phyloP scores from a whole-genome alignment of 768 basidiomycete genomes.

The Tulasnella sp. region DNA sequence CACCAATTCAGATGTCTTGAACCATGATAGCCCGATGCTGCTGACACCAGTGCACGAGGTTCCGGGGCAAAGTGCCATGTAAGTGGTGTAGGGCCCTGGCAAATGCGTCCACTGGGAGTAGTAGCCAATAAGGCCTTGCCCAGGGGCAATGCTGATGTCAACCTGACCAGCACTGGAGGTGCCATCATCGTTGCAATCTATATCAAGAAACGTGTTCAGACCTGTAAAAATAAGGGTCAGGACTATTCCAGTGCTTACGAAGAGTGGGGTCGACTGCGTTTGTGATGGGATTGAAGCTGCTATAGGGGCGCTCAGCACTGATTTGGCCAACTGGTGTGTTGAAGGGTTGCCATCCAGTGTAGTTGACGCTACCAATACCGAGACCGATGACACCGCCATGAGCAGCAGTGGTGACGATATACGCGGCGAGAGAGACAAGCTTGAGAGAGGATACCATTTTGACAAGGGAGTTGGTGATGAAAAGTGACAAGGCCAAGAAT shows the following conservation, averaged over 20 bases:
- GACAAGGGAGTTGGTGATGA: no score
- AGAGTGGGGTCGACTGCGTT: conserved; percentile 11
- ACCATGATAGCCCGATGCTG: conserved; percentile 8
- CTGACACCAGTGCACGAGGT: conserved; percentile 6
- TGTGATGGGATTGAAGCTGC: conserved; percentile 11
- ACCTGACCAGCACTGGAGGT: conserved; percentile 1
- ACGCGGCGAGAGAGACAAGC: conserved; percentile 7
- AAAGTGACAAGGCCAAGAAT: no score
- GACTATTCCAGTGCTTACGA: not conserved
- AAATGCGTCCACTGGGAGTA: conserved; percentile 18
- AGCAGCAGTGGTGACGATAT: conserved; percentile 1
- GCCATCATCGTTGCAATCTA: conserved; percentile 17
- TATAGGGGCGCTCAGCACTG: conserved; percentile 12
- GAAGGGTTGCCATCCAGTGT: conserved; percentile 13
- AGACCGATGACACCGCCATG: conserved; percentile 16
- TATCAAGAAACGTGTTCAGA: not conserved
- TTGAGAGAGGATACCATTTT: not conserved
- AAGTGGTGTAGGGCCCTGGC: not conserved
- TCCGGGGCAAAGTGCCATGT: conserved; percentile 9
- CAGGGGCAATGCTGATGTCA: conserved; percentile 10
- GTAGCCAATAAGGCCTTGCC: conserved; percentile 10
- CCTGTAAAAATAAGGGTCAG: not conserved
- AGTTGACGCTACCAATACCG: conserved; percentile 10
- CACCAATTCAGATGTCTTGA: conserved; percentile 11
- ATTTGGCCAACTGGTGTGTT: not conserved